Evolutionary conservation across 176 grass and related monocot species (phyloP).

Genomic region (Typha latifolia): DNA sequence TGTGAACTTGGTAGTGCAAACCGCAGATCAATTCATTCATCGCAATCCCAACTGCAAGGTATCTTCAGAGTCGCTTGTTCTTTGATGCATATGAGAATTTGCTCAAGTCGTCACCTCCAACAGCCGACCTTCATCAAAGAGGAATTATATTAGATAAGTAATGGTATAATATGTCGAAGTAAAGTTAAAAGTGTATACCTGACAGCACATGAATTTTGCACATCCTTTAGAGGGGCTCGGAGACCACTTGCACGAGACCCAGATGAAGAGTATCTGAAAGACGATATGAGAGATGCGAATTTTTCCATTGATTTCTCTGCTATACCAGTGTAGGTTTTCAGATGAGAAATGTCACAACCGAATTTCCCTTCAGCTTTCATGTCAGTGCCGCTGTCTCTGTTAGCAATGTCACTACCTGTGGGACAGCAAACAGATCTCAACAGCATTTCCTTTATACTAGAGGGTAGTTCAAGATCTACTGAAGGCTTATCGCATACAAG

Average conservation of each 20-base stretch:
- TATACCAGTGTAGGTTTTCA: constrained; percentile 63
- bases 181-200: constrained; percentile 33
- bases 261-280: constrained; percentile 60
- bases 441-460: not conserved
- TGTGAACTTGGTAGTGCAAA: not conserved
- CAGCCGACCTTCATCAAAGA: constrained; percentile 4
- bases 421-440: constrained; percentile 10
- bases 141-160: not conserved
- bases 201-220: constrained; percentile 55
- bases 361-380: constrained; percentile 40
- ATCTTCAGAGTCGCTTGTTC: constrained; percentile 17
- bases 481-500: too few species aligned
- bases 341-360: constrained; percentile 77
- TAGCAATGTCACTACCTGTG: constrained; percentile 21
- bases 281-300: constrained; percentile 59
- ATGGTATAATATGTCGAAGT: not conserved
- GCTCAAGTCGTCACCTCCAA: constrained; percentile 15
- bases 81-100: constrained; percentile 35
- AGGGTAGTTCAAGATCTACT: not conserved
- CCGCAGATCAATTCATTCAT: not conserved
- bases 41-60: not conserved
- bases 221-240: constrained; percentile 76
- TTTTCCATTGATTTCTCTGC: constrained; percentile 95
- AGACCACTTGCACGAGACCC: constrained; percentile 83
- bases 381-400: constrained; percentile 9